Base-by-base conservation (phyloP, 2,329 filamentous ascomycete genomes). In the Chaetomiaceae sp. region DNA sequence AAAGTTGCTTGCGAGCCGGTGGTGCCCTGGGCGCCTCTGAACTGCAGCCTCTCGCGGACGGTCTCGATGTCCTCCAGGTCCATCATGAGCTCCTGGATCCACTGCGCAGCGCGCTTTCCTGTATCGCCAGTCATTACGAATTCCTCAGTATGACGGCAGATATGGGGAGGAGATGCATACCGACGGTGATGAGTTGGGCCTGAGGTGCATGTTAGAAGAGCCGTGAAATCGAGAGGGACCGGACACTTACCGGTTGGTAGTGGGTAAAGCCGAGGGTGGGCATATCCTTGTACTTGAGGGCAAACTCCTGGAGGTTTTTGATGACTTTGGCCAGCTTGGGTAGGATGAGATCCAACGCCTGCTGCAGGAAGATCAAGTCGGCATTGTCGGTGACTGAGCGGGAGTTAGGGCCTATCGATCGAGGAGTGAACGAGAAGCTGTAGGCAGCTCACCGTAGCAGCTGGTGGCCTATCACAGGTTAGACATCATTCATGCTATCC, bases 1-100 rank as follows among this genome's bases (percentile, higher is more conserved):
- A 89, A 90, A 3, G 79, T 84, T 1, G 87, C 88, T 65, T 93
- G 86, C 1, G 84, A 88, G 43, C 86, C 81, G 0, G 86, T 90
- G 20, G 84, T 87, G 18, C 70, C 68, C 54, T 62, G 78, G 48
- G 78, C 81, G 58, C 86, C 87, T 45, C 89, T 79, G 73, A 94
- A 91, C 50, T 77, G 74, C 34, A 95, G 76, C 33, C 81, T 79
- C 15, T 76, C 70, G 37, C 84, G 78, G 7, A 81, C 84, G 37
- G 75, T 71, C 69, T 93, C 85, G 33, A 95, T 75, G 57, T 82
- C 79, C 49, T 83, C 73, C 45, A 95, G 74, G 58, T 94, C 88
- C 68, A 89, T 80, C 71, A 82, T 58, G 9, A 71, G 59, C 41
- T 71, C 68, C 53, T 88, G 84, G 18, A 83, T 77, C 86, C 86